Evolutionary conservation across 2,329 filamentous ascomycete genomes (phyloP), one percentile per base, ranked within the genome.

Genomic region (Chaetomiaceae sp.): DNA sequence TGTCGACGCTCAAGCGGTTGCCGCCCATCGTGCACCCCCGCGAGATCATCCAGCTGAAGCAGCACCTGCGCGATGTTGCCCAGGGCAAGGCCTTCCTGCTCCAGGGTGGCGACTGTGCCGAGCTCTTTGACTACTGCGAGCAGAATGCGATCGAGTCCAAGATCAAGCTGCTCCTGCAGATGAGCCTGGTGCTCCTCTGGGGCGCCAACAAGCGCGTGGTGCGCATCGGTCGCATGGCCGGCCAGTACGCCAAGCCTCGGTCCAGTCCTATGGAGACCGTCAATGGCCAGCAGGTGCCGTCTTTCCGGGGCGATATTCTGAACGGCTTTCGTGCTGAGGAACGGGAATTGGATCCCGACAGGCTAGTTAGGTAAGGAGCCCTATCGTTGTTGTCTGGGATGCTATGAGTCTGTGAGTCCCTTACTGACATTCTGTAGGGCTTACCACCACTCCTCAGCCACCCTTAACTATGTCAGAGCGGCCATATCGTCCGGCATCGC

Each of bases 41-140:
- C 39, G 88, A 93, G 68, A 95, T 98, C 60, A 74, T 79, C 57
- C 84, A 80, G 53, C 76, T 98, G 43, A 89, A 89, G 62, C 74
- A 79, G 42, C 84, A 80, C 58, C 76, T 98, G 18, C 80, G 81
- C 49, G 88, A 95, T 69, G 93, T 95, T 6, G 93, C 93, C 5
- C 72, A 86, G 29, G 93, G 93, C 27, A 89, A 91, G 55, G 88
- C 91, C 11, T 97, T 98, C 65, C 75, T 98, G 9, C 79, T 98
- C 4, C 93, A 98, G 70, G 93, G 93, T 50, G 93, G 91, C 52
- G 93, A 98, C 69, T 98, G 93, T 62, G 93, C 93, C 14, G 93
- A 98, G 71, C 78, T 97, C 9, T 98, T 98, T 61, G 88, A 93
- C 66, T 98, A 98, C 73, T 98, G 93, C 68, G 83, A 86, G 58